Evolutionary conservation across 331 rosid genomes (phyloP).

Genomic region (Erythrophleum ivorense): DNA sequence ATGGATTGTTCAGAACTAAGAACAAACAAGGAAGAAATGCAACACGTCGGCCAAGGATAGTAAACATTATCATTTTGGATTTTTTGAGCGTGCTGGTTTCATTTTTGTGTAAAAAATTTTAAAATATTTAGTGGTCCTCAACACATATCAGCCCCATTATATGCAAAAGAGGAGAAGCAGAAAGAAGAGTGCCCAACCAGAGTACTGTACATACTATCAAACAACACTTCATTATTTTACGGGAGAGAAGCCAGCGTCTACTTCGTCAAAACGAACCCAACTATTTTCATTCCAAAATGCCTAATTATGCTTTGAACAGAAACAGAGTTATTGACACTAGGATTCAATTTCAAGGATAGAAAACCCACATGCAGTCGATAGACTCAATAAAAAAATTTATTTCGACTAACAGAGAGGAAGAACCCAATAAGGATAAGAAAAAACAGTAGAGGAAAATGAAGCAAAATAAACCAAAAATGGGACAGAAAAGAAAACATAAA

Average conservation of each 20-base stretch:
- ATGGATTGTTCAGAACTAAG: no score
- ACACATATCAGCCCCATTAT: conserved; percentile 32
- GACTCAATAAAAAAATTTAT: no score
- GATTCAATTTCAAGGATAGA: conserved; percentile 5
- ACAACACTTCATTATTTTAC: background rate
- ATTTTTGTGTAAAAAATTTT: conserved; percentile 31
- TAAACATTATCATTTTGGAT: no score
- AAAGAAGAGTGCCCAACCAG: background rate
- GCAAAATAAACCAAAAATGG: background rate
- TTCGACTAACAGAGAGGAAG: background rate
- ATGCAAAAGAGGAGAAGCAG: background rate
- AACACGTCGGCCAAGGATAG: conserved; percentile 26
- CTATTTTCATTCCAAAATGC: background rate
- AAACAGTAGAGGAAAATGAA: background rate
- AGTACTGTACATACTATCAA: background rate
- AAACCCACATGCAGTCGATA: background rate
- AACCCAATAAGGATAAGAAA: background rate
- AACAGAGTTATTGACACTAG: background rate
- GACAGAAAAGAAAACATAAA: background rate
- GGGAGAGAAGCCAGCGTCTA: no score
- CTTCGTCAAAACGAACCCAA: background rate
- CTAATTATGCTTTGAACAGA: background rate
- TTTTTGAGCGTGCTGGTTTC: conserved; percentile 30
- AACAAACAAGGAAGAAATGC: conserved; percentile 49
- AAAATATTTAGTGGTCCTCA: conserved; percentile 54